Evolutionary conservation across 495 filamentous ascomycete species (phyloP).

Genomic region (Aspergillus egyptiacus): DNA sequence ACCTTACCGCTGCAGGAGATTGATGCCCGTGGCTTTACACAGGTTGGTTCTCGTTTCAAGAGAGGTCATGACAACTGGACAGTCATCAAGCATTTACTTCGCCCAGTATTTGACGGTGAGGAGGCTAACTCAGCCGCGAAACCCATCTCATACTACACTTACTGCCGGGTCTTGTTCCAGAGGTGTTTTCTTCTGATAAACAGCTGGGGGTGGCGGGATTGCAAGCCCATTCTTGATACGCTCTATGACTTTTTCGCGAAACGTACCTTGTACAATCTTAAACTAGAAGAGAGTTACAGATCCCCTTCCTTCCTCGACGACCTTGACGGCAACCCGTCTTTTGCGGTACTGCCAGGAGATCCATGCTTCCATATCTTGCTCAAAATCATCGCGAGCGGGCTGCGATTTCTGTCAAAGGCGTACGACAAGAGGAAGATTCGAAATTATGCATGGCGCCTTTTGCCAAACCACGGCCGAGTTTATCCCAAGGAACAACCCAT

Average conservation of each 20-base stretch:
- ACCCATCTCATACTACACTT: constrained; percentile 67
- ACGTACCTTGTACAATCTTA: constrained; percentile 64
- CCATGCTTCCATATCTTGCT: constrained; percentile 90
- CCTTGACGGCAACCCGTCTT: constrained; percentile 54
- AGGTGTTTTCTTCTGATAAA: constrained; percentile 75
- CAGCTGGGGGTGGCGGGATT: constrained; percentile 81
- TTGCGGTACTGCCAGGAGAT: constrained; percentile 62
- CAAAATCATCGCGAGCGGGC: constrained; percentile 69
- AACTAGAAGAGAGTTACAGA: constrained; percentile 66
- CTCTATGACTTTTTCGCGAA: constrained; percentile 90
- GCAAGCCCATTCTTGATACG: constrained; percentile 67
- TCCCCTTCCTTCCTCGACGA: constrained; percentile 76
- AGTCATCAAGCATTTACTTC: constrained; percentile 58
- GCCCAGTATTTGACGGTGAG: constrained; percentile 62
- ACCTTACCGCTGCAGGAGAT: constrained; percentile 73
- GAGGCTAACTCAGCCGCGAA: constrained; percentile 46
- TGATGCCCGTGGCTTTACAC: constrained; percentile 57
- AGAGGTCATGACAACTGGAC: constrained; percentile 63
- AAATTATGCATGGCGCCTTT: constrained; percentile 68
- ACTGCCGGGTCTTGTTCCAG: constrained; percentile 65
- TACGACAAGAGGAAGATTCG: constrained; percentile 67
- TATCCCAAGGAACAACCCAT: constrained; percentile 79
- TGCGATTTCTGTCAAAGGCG: constrained; percentile 52
- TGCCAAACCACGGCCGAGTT: constrained; percentile 83
- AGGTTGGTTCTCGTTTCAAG: constrained; percentile 50